A percentile compares a stretch with the other conserved stretches of the same genome.
phyloP scores from a whole-genome alignment of 1,139 yeast genomes.

The Yamadazyma triangularis region DNA sequence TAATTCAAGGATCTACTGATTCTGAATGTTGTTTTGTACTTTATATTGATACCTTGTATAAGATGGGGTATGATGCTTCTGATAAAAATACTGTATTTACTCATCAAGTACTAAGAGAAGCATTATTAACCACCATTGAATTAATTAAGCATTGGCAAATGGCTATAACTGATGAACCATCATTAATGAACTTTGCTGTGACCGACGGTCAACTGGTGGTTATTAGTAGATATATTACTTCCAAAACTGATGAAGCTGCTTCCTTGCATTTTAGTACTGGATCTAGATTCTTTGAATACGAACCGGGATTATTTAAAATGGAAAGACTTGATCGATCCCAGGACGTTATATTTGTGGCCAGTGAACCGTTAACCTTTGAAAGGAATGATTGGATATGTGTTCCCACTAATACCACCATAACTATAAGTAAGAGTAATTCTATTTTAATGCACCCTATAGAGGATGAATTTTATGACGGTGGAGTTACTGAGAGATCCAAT shows the following conservation, averaged over 20 bases:
- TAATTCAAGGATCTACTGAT: constrained; percentile 90
- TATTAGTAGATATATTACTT: constrained; percentile 82
- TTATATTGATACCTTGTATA: constrained; percentile 69
- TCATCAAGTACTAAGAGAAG: constrained; percentile 59
- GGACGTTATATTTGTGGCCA: constrained; percentile 92
- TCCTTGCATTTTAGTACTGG: constrained; percentile 94
- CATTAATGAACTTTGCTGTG: constrained; percentile 86
- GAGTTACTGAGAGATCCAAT: constrained; percentile 66
- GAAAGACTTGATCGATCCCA: constrained; percentile 90
- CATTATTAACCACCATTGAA: constrained; percentile 69
- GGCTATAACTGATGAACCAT: constrained; percentile 59
- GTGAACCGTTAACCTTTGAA: constrained; percentile 94
- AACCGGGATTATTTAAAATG: constrained; percentile 89
- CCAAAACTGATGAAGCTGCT: constrained; percentile 92
- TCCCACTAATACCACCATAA: constrained; percentile 85
- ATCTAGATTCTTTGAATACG: constrained; percentile 81
- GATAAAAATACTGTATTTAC: constrained; percentile 31
- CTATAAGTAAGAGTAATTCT: constrained; percentile 73
- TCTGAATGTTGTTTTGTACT: constrained; percentile 94
- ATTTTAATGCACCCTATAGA: constrained; percentile 85
- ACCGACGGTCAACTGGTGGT: constrained; percentile 92
- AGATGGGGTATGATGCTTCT: constrained; percentile 71
- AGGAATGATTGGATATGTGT: constrained; percentile 97
- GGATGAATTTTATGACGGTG: constrained; percentile 82
- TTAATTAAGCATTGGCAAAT: constrained; percentile 65